Conservation (phyloP, 225 moss, liverwort and hornwort species). For the Sphagnum contortum region DNA sequence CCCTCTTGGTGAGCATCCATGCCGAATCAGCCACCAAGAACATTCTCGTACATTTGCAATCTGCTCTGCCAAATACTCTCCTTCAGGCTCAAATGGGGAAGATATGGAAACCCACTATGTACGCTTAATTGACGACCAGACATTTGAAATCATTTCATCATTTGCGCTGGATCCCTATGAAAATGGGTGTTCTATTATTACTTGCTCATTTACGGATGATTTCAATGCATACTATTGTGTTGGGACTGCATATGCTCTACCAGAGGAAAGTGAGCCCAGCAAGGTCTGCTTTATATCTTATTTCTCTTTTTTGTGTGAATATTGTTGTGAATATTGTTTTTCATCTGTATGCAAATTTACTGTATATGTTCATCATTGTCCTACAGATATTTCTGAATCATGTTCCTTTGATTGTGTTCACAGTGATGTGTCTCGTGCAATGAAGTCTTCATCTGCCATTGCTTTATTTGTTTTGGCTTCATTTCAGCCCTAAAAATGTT, state of each 20-base stretch:
- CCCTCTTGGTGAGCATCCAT: slow-evolving; percentile 86
- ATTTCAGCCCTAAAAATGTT: too few species aligned
- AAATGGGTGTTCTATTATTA: slow-evolving; percentile 92
- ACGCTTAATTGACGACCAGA: slow-evolving; percentile 91
- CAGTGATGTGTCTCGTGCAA: too few species aligned
- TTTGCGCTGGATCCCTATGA: slow-evolving; percentile 85
- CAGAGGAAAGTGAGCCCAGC: slow-evolving; percentile 94
- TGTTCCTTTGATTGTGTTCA: too few species aligned
- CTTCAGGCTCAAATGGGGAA: slow-evolving; percentile 74
- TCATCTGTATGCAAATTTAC: too few species aligned
- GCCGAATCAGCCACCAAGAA: slow-evolving; percentile 91
- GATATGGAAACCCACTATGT: slow-evolving; percentile 87
- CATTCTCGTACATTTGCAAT: slow-evolving; percentile 85
- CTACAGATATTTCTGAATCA: too few species aligned
- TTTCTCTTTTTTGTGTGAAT: too few species aligned
- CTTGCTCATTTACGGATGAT: slow-evolving; percentile 89
- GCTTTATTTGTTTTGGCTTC: too few species aligned
- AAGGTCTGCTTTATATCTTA: slow-evolving; percentile 38
- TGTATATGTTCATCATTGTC: too few species aligned
- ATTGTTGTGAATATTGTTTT: too few species aligned
- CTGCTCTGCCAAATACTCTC: slow-evolving; percentile 76
- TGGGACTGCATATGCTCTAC: slow-evolving; percentile 89
- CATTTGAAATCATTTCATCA: slow-evolving; percentile 77
- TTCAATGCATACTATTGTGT: slow-evolving; percentile 86
- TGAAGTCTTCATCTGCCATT: too few species aligned